These are phyloP conservation scores for Tylopilus rubrobrunneus DNA, from an alignment of 768 basidiomycete genomes.

Conservation along the genomic window DNA sequence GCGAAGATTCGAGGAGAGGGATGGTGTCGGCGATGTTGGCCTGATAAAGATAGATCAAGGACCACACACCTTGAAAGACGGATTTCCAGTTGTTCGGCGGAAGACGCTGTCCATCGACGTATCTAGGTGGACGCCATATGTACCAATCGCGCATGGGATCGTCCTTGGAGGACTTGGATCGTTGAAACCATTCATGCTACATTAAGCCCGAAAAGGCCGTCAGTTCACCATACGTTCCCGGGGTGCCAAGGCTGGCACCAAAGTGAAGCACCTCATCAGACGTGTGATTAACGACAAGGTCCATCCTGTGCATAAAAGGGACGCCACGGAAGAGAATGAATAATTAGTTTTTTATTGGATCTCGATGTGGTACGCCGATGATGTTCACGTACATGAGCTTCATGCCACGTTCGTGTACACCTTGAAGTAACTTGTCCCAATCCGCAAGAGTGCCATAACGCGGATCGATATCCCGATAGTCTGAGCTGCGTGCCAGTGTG, in stretches of 20 bases:
- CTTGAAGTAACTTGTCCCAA: constrained; percentile 52
- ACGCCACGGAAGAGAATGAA: constrained; percentile 5
- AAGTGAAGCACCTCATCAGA: constrained; percentile 50
- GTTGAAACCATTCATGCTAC: constrained; percentile 70
- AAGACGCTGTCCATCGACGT: constrained; percentile 46
- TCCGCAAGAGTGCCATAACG: constrained; percentile 62
- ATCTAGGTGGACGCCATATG: constrained; percentile 63
- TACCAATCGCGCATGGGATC: constrained; percentile 74
- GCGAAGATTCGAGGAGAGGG: constrained; percentile 1
- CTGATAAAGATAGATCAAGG: background rate
- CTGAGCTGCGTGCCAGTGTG: constrained; percentile 39
- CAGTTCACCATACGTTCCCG: background rate
- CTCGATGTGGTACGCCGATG: constrained; percentile 14
- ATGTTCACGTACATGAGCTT: constrained; percentile 54
- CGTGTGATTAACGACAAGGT: constrained; percentile 73
- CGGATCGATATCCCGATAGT: constrained; percentile 62
- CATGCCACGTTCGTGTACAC: constrained; percentile 60
- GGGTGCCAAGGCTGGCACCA: background rate
- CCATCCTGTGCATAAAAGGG: constrained; percentile 48
- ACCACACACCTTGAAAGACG: constrained; percentile 51
- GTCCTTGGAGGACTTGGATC: constrained; percentile 47
- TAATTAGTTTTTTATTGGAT: constrained; percentile 2
- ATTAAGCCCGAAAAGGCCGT: background rate
- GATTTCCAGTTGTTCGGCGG: constrained; percentile 78
- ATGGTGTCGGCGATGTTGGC: background rate